phyloP scores from a whole-genome alignment of 169 alveolate genomes.

The Blepharisma undulans region DNA sequence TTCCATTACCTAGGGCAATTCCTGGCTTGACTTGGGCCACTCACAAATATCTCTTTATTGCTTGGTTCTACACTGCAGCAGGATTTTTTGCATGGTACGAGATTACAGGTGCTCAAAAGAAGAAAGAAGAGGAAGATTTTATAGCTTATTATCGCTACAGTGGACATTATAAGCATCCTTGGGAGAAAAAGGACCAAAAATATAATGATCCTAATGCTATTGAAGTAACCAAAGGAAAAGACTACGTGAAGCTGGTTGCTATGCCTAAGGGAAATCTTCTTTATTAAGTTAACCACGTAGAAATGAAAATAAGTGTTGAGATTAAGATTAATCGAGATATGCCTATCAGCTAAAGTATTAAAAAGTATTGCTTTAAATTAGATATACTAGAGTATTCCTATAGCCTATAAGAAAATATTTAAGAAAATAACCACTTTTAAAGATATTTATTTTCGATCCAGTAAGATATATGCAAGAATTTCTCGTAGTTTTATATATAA shows the following conservation, averaged over 20 bases:
- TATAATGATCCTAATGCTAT: background rate
- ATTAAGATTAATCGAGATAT: background rate
- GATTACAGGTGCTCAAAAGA: background rate
- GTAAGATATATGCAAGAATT: background rate
- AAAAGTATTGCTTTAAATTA: background rate
- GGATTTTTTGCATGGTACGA: background rate
- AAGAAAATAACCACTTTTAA: background rate
- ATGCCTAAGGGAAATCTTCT: background rate
- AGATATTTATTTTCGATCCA: background rate
- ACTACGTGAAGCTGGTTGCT: background rate
- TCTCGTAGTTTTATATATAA: too few species aligned
- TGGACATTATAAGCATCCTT: conserved; percentile 3
- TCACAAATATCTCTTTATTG: background rate
- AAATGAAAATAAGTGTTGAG: background rate
- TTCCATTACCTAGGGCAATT: background rate
- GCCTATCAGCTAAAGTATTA: too few species aligned
- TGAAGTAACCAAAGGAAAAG: background rate
- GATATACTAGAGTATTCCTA: background rate
- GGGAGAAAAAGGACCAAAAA: background rate
- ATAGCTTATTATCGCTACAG: background rate
- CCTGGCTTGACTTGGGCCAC: conserved; percentile 2
- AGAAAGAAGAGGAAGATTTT: background rate
- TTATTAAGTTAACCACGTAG: background rate
- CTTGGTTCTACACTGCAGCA: background rate
- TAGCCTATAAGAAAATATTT: background rate